A percentile compares a stretch with the other conserved stretches of the same genome.
Conservation (phyloP, 2,329 filamentous ascomycete genomes). For the Stromatinia cepivora region DNA sequence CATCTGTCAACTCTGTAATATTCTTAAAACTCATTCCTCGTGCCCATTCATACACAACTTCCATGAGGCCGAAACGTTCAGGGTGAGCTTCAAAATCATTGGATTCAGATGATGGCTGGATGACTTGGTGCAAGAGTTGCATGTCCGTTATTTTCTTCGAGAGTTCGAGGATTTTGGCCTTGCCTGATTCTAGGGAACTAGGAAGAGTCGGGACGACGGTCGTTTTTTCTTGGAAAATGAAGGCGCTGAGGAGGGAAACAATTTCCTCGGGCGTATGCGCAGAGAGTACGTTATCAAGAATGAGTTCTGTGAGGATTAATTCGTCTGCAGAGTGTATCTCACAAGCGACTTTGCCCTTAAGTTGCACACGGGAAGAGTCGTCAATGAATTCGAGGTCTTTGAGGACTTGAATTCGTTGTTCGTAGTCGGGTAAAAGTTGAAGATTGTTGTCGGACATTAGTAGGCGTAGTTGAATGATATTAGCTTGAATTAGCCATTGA, state of each 20-base stretch:
- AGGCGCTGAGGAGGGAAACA: slow-evolving; percentile 86
- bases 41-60: slow-evolving; percentile 99
- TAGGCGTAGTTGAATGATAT: slow-evolving; percentile 82
- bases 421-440: slow-evolving; percentile 92
- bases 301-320: slow-evolving; percentile 90
- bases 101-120: slow-evolving; percentile 82
- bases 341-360: slow-evolving; percentile 98
- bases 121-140: slow-evolving; percentile 88
- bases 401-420: slow-evolving; percentile 88
- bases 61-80: slow-evolving; percentile 81
- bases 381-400: slow-evolving; percentile 93
- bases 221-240: slow-evolving; percentile 98
- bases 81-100: slow-evolving; percentile 89
- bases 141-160: slow-evolving; percentile 90
- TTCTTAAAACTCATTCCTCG: slow-evolving; percentile 97
- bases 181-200: slow-evolving; percentile 76
- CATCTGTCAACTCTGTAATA: slow-evolving; percentile 93
- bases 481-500: slow-evolving; percentile 93
- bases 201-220: slow-evolving; percentile 78
- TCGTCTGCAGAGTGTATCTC: slow-evolving; percentile 97
- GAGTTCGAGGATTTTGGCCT: slow-evolving; percentile 82
- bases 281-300: slow-evolving; percentile 93
- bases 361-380: slow-evolving; percentile 78
- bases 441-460: slow-evolving; percentile 95
- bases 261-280: slow-evolving; percentile 97